Evolutionary conservation across 352 stramenopile species (phyloP).

Genomic region (Globisporangium cystogenes): DNA sequence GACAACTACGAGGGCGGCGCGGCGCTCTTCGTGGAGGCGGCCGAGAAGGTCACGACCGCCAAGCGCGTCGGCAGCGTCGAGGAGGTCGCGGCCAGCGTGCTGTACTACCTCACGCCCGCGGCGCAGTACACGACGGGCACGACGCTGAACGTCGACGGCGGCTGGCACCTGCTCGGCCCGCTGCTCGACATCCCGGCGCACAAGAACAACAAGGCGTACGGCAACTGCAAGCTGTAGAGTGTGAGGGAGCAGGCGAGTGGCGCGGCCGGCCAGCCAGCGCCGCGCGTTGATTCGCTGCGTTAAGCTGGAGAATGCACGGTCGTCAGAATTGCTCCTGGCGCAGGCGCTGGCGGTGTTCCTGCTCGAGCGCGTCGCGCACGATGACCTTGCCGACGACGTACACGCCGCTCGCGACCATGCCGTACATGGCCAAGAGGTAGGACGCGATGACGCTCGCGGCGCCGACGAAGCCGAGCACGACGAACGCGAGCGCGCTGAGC

Average conservation of each 20-base stretch:
- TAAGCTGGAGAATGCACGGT: background rate
- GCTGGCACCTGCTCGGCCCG: constrained; percentile 36
- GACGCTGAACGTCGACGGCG: constrained; percentile 79
- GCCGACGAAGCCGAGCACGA: constrained; percentile 67
- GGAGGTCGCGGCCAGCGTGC: constrained; percentile 75
- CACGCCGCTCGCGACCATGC: constrained; percentile 73
- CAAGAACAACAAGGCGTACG: constrained; percentile 68
- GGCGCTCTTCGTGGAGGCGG: constrained; percentile 75
- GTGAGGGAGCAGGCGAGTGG: too few species aligned
- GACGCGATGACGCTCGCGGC: constrained; percentile 76
- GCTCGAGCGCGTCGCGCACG: constrained; percentile 68
- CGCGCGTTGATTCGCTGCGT: background rate
- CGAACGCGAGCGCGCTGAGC: constrained; percentile 65
- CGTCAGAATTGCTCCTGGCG: constrained; percentile 21
- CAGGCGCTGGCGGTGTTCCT: constrained; percentile 60
- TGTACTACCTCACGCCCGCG: constrained; percentile 81
- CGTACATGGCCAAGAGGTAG: constrained; percentile 84
- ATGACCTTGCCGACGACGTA: constrained; percentile 78
- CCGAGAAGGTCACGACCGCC: constrained; percentile 70
- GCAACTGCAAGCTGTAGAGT: constrained; percentile 43
- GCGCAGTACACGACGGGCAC: constrained; percentile 83
- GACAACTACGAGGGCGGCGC: constrained; percentile 91
- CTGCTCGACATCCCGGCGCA: constrained; percentile 66
- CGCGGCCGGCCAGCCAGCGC: too few species aligned
- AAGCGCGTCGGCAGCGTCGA: constrained; percentile 89